phyloP scores from a whole-genome alignment of 176 grass and related monocot species.

The Rhynchospora breviuscula region DNA sequence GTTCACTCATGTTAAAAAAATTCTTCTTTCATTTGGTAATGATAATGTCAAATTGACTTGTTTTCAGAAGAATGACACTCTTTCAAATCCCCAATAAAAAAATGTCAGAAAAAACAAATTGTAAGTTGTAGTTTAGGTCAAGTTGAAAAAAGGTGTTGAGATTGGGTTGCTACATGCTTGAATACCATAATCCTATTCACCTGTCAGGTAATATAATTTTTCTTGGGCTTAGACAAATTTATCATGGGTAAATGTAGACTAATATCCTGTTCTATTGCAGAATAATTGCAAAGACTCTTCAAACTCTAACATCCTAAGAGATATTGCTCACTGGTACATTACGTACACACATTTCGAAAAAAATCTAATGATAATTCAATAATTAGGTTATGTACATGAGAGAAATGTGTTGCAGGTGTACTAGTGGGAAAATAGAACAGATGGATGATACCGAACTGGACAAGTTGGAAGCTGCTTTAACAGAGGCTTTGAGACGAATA shows the following conservation, averaged over 20 bases:
- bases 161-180: not conserved
- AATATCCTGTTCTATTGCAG: conserved; percentile 11
- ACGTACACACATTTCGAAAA: not conserved
- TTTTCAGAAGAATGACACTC: too few species aligned
- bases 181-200: not conserved
- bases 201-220: not conserved
- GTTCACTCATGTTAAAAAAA: too few species aligned
- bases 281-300: conserved; percentile 10
- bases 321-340: conserved; percentile 5
- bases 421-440: conserved; percentile 5
- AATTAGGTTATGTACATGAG: not conserved
- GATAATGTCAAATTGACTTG: not conserved
- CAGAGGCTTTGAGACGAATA: not conserved
- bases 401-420: conserved; percentile 8
- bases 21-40: not conserved
- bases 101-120: too few species aligned
- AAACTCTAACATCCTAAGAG: not conserved
- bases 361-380: not conserved
- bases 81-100: too few species aligned
- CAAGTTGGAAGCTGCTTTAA: not conserved
- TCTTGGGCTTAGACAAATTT: not conserved
- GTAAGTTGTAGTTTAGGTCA: too few species aligned
- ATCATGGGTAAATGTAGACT: not conserved
- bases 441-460: conserved; percentile 6
- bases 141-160: too few species aligned